Base-by-base conservation (phyloP, 805 yeast species). In the Yarrowia deformans region DNA sequence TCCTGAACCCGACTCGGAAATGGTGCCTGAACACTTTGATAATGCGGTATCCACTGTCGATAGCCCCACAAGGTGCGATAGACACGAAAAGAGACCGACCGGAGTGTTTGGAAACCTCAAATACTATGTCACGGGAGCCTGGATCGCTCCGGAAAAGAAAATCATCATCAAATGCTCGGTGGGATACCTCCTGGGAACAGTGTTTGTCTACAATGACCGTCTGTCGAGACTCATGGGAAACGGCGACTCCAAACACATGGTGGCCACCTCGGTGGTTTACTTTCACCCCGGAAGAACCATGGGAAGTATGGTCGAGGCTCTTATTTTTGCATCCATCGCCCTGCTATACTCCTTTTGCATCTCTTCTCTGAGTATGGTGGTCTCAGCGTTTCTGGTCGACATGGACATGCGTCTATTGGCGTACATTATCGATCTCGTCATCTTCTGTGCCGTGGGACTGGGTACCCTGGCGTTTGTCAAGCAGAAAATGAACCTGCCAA, bases 261-360 rank as follows among this genome's bases (percentile, higher is more conserved):
- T 89, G 2, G 92, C 96, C 46, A 91, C 97, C 0, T 89, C 89
- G 10, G 89, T 91, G 0, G 95, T 91, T 1, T 91, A 91, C 77
- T 91, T 91, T 80, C 95, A 91, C 75, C 92, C 97, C 0, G 84
- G 93, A 1, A 78, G 97, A 61, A 84, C 95, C 0, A 84, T 85
- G 69, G 97, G 97, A 0, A 85, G 91, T 19, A 91, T 91, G 94
- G 84, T 87, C 70, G 92, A 91, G 75, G 87, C 93, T 13, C 76
- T 89, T 18, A 75, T 85, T 54, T 91, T 86, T 78, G 93, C 88
- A 3, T 72, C 82, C 0, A 69, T 85, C 2, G 81, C 92, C 0
- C 77, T 90, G 16, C 67, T 80, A 4, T 91, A 81, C 78, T 84
- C 87, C 54, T 83, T 86, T 68, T 68, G 81, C 0, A 83, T 88